Percentiles rank a stretch among this genome's conserved stretches.
Conservation (phyloP, 2,329 filamentous ascomycete genomes). For the Diplodia corticola region DNA sequence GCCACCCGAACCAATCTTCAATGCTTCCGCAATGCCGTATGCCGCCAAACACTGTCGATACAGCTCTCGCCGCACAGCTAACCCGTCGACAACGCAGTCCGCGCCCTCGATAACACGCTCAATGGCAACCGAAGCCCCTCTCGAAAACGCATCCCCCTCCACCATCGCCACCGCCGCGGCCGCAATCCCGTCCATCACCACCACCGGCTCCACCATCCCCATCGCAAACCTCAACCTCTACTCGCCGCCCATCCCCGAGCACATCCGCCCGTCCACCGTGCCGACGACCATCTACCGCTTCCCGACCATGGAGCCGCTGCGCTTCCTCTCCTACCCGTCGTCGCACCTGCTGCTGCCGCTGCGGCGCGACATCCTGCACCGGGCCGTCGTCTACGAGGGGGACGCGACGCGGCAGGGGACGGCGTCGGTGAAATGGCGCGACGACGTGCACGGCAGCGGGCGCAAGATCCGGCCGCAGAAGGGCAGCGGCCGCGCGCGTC, state of each 20-base stretch:
- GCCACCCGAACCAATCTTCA: not conserved
- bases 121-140: constrained; percentile 28
- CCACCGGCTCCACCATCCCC: constrained; percentile 36
- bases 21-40: constrained; percentile 9
- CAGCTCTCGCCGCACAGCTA: constrained; percentile 7
- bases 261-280: constrained; percentile 61
- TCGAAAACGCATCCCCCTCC: not conserved
- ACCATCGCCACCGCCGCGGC: constrained; percentile 36
- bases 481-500: constrained; percentile 75
- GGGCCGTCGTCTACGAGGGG: constrained; percentile 88
- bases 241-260: constrained; percentile 32
- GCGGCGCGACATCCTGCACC: constrained; percentile 87
- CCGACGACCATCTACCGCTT: constrained; percentile 87
- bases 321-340: constrained; percentile 74
- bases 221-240: constrained; percentile 36
- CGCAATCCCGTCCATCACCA: constrained; percentile 38
- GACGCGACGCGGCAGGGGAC: constrained; percentile 86
- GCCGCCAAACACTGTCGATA: not conserved
- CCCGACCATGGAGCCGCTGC: constrained; percentile 79
- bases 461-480: constrained; percentile 85
- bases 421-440: constrained; percentile 58
- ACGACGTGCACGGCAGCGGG: constrained; percentile 79
- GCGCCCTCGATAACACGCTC: constrained; percentile 28
- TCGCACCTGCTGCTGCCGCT: constrained; percentile 86
- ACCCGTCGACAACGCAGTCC: constrained; percentile 3